These are phyloP conservation scores for Pleurotus cornucopiae DNA, from an alignment of 768 basidiomycete species.

Conservation along the genomic window DNA sequence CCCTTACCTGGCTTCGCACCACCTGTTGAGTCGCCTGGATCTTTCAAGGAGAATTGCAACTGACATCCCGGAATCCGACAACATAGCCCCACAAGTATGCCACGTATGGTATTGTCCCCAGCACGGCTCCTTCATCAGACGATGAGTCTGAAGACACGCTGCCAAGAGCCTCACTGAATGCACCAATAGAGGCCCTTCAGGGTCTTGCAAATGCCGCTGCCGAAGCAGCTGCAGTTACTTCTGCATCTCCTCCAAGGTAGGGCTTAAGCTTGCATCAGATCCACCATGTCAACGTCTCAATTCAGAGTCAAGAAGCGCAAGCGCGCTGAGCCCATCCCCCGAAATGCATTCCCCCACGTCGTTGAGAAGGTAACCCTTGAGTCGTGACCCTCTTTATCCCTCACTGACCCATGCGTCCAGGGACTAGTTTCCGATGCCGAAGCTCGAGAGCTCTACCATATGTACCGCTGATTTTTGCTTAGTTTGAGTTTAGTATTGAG, in stretches of 20 bases:
- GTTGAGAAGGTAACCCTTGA: conserved; percentile 81
- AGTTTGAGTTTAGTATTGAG: conserved; percentile 25
- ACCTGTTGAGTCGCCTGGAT: conserved; percentile 49
- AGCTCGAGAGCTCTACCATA: conserved; percentile 88
- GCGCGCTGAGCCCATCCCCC: conserved; percentile 76
- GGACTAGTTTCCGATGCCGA: conserved; percentile 83
- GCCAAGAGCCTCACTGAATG: conserved; percentile 78
- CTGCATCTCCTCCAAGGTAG: conserved; percentile 59
- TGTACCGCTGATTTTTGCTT: conserved; percentile 48
- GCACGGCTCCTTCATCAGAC: conserved; percentile 80
- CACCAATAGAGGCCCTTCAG: conserved; percentile 92
- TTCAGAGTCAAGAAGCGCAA: conserved; percentile 79
- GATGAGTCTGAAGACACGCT: conserved; percentile 90
- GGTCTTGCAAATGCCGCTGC: conserved; percentile 94
- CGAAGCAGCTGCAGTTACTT: conserved; percentile 82
- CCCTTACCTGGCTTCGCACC: conserved; percentile 90
- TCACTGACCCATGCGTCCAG: conserved; percentile 29
- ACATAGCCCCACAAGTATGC: conserved; percentile 82
- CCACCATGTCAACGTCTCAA: conserved; percentile 5
- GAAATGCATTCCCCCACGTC: conserved; percentile 85
- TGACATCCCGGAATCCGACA: conserved; percentile 13
- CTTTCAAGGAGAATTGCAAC: conserved; percentile 12
- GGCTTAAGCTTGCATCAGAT: conserved; percentile 7
- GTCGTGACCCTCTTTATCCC: not conserved
- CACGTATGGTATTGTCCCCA: conserved; percentile 85